A percentile compares a stretch with the other conserved stretches of the same genome.
phyloP scores from a whole-genome alignment of 2,329 filamentous ascomycete species.

The Fragosphaeria purpurea region DNA sequence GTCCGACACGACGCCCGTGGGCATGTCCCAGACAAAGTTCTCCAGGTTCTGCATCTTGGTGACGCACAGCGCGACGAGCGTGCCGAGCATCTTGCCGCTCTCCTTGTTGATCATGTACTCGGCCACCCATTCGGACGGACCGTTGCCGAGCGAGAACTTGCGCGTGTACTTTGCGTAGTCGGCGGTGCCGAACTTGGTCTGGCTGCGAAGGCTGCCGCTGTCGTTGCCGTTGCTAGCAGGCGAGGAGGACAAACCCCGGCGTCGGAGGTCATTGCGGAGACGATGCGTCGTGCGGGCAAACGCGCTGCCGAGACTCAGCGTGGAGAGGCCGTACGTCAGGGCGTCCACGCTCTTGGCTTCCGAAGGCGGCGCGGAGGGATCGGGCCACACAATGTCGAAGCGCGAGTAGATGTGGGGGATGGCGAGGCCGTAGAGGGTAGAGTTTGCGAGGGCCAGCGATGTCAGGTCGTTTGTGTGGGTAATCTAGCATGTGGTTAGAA shows the following conservation, averaged over 20 bases:
- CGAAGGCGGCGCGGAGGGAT: constrained; percentile 52
- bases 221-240: not conserved
- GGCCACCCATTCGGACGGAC: constrained; percentile 65
- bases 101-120: constrained; percentile 78
- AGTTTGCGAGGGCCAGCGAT: constrained; percentile 67
- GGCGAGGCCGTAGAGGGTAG: constrained; percentile 62
- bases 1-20: constrained; percentile 69
- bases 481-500: constrained; percentile 41
- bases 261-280: constrained; percentile 15
- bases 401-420: constrained; percentile 74
- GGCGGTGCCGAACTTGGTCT: constrained; percentile 34
- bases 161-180: constrained; percentile 69
- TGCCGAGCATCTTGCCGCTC: constrained; percentile 81
- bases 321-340: constrained; percentile 71
- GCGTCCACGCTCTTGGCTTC: constrained; percentile 68
- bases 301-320: constrained; percentile 58
- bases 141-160: constrained; percentile 80
- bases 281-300: constrained; percentile 31
- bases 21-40: constrained; percentile 83
- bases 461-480: constrained; percentile 76
- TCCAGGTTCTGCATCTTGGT: constrained; percentile 74
- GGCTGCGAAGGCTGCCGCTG: not conserved
- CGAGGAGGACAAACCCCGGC: not conserved
- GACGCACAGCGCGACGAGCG: constrained; percentile 67
- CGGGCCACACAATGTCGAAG: constrained; percentile 84